Percentiles rank a stretch among this genome's conserved stretches.
phyloP scores from a whole-genome alignment of 2,329 filamentous ascomycete genomes.

The Xylariaceae sp. region DNA sequence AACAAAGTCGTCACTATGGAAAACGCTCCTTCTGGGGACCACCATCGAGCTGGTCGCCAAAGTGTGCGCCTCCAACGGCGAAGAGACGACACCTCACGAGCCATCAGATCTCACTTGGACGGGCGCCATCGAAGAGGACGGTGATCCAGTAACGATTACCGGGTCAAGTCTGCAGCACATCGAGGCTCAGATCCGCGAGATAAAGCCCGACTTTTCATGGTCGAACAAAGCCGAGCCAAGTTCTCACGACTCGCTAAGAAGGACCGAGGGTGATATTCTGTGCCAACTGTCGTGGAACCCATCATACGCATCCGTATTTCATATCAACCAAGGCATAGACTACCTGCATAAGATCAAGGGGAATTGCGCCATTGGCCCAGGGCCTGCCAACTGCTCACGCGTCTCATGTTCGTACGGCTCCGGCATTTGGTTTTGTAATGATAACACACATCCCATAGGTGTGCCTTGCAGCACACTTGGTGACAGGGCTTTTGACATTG shows the following conservation, averaged over 20 bases:
- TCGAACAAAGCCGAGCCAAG: neutral
- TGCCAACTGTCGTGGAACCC: constrained; percentile 11
- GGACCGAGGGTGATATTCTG: constrained; percentile 1
- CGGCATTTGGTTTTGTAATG: constrained; percentile 22
- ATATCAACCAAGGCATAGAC: constrained; percentile 13
- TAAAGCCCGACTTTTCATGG: constrained; percentile 12
- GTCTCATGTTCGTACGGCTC: constrained; percentile 19
- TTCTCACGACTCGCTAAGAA: neutral
- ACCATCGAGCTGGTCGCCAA: neutral
- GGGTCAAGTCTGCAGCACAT: constrained; percentile 13
- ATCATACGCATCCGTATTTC: constrained; percentile 17
- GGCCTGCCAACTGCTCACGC: constrained; percentile 16
- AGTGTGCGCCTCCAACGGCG: neutral
- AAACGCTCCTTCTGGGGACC: neutral
- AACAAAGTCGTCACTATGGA: neutral
- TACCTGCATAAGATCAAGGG: constrained; percentile 15
- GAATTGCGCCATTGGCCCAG: constrained; percentile 16
- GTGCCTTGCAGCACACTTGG: constrained; percentile 18
- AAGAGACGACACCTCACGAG: neutral
- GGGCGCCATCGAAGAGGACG: constrained; percentile 4
- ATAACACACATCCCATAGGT: constrained; percentile 11
- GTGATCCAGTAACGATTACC: constrained; percentile 3
- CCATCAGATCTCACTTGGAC: constrained; percentile 14
- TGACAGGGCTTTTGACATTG: constrained; percentile 14
- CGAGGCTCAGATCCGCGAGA: constrained; percentile 11